phyloP scores from a whole-genome alignment of 257 asterid species.

The Fraxinus anomala region DNA sequence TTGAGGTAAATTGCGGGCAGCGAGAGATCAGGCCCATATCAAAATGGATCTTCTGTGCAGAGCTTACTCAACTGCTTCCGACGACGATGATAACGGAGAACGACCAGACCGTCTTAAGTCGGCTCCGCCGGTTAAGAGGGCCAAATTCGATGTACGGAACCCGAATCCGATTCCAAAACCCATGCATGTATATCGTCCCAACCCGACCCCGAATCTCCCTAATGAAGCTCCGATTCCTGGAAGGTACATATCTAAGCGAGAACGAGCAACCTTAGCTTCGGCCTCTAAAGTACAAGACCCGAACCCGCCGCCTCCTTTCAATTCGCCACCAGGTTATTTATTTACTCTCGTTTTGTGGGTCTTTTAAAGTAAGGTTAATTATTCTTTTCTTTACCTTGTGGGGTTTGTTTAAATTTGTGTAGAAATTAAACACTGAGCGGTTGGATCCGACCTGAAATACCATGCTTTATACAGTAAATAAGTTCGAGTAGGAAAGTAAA shows the following conservation, averaged over 20 bases:
- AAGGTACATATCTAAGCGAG: conserved; percentile 81
- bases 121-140: conserved; percentile 41
- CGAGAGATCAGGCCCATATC: conserved; percentile 6
- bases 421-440: background rate
- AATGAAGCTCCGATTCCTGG: conserved; percentile 63
- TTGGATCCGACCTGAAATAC: background rate
- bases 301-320: conserved; percentile 13
- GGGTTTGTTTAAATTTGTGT: background rate
- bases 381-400: background rate
- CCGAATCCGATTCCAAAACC: conserved; percentile 8
- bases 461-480: background rate
- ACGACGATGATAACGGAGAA: conserved; percentile 36
- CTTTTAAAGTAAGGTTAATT: background rate
- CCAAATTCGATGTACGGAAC: conserved; percentile 26
- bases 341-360: background rate
- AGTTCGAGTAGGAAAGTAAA: background rate
- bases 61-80: conserved; percentile 62
- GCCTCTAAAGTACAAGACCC: conserved; percentile 21
- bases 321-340: conserved; percentile 47
- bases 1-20: background rate
- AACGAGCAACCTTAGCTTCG: conserved; percentile 55
- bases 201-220: conserved; percentile 24
- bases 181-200: conserved; percentile 18
- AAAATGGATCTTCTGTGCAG: conserved; percentile 72
- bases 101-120: conserved; percentile 17